Evolutionary conservation across 345 rosid species (phyloP), one percentile per base, ranked within the genome.

Genomic region (Murraya paniculata): DNA sequence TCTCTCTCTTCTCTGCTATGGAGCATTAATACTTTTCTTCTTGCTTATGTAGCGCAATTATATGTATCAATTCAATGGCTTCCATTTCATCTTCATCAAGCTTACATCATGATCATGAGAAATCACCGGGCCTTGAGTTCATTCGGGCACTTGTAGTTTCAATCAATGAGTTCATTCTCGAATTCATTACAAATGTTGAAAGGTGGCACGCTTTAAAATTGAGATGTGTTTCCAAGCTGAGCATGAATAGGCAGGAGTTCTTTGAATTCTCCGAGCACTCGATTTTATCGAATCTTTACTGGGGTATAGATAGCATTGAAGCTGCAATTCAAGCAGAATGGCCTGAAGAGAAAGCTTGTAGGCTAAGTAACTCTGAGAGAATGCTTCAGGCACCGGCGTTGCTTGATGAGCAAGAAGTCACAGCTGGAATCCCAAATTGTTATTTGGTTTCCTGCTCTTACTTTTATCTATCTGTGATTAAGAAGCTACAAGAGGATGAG

Each of bases 371-470:
- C 68, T 83, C 95, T 2, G 98, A 95, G 89, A 83, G 79, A 77
- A 81, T 90, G 95, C 98, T 93, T 68, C 98, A 95, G 84, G 90
- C 88, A 27, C 98, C 98, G 1, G 98, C 98, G 22, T 88, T 93
- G 86, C 92, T 93, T 71, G 94, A 91, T 8, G 97, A 92, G 71
- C 86, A 85, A 53, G 97, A 89, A 73, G 73, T 70, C 57, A 91
- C 94, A 9, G 85, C 92, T 21, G 93, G 98, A 72, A 84, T 93
- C 72, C 85, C 87, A 2, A 93, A 95, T 80, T 74, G 74, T 21
- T 83, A 80, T 68, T 81, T 82, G 81, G 81, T 83, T 64, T 61
- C 79, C 72, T 83, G 86, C 83, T 85, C 91, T 24, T 89, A 87
- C 76, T 85, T 89, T 59, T 90, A 85, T 82, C 90, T 91, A 68